Percentiles rank a stretch among this genome's conserved stretches.
phyloP scores from a whole-genome alignment of 345 rosid genomes.

The Cochlearia excelsa region DNA sequence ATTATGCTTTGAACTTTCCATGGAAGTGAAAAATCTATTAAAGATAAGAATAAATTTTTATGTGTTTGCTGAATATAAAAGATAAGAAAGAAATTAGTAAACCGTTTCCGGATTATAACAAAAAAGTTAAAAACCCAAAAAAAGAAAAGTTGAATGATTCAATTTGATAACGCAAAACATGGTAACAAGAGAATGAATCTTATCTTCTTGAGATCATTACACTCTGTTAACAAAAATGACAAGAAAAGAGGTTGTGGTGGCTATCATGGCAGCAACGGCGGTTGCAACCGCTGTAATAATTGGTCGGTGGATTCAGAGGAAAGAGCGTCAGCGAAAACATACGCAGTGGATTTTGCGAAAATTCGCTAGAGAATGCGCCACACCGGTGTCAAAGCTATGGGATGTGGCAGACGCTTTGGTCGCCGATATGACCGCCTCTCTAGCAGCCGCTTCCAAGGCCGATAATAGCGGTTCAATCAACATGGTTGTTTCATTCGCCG shows the following conservation, averaged over 20 bases:
- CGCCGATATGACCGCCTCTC: constrained; percentile 44
- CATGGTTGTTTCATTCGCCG: constrained; percentile 46
- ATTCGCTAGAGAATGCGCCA: constrained; percentile 58
- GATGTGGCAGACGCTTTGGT: constrained; percentile 45
- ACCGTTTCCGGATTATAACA: no score
- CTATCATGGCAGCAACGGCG: constrained; percentile 30
- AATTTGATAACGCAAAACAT: constrained; percentile 25
- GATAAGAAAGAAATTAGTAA: no score
- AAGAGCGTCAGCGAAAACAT: constrained; percentile 39
- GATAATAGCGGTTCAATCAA: constrained; percentile 33
- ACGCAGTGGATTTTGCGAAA: constrained; percentile 45
- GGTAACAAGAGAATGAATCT: constrained; percentile 28
- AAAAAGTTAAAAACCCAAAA: no score
- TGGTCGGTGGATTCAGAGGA: constrained; percentile 36
- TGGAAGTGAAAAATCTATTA: no score
- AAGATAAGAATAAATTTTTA: no score
- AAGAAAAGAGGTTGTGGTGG: constrained; percentile 37
- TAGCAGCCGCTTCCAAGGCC: background rate
- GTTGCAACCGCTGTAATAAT: constrained; percentile 31
- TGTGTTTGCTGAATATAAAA: no score
- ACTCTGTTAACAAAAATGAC: constrained; percentile 20
- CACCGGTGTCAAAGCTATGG: constrained; percentile 56
- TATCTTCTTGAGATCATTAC: constrained; percentile 2
- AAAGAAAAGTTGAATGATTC: constrained; percentile 25
- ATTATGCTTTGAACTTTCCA: no score